Evolutionary conservation across 2,329 filamentous ascomycete genomes (phyloP).

Genomic region (Penicillium sclerotigenum): DNA sequence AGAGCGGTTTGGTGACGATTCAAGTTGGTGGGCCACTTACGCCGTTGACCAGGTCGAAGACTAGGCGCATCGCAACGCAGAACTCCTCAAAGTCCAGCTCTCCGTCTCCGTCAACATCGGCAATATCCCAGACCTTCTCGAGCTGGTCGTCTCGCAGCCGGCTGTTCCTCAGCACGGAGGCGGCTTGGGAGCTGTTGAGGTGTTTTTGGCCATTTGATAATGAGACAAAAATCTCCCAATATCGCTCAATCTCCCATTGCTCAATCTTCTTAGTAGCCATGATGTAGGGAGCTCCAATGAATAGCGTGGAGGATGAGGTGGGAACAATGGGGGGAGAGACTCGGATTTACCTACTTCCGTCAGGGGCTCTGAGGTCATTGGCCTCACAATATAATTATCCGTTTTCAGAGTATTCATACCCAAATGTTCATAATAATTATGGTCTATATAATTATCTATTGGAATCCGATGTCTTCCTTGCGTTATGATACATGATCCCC

Average conservation of each 20-base stretch:
- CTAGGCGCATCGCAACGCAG: conserved; percentile 96
- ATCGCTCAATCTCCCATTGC: conserved; percentile 71
- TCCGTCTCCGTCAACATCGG: conserved; percentile 95
- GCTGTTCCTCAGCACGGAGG: conserved; percentile 69
- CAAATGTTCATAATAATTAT: neutral
- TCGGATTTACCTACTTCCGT: conserved; percentile 26
- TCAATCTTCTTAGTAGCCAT: conserved; percentile 57
- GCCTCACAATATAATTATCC: neutral
- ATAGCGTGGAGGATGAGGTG: conserved; percentile 9
- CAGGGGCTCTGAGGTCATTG: conserved; percentile 25
- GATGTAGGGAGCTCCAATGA: conserved; percentile 13
- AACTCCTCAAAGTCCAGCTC: conserved; percentile 99
- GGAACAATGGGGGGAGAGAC: conserved; percentile 13
- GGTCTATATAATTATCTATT: neutral
- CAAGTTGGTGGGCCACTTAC: conserved; percentile 50
- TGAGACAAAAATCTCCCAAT: conserved; percentile 76
- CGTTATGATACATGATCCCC: conserved; percentile 1
- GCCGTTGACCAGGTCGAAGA: conserved; percentile 95
- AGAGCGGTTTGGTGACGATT: conserved; percentile 1
- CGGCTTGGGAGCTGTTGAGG: conserved; percentile 67
- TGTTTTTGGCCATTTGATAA: conserved; percentile 62
- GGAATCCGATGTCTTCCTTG: neutral
- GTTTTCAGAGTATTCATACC: neutral
- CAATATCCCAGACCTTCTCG: conserved; percentile 95
- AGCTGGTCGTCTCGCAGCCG: conserved; percentile 75